Percentiles rank a stretch among this genome's conserved stretches.
phyloP scores from a whole-genome alignment of 1,284 basidiomycete species.

The Pseudozyma sp. region DNA sequence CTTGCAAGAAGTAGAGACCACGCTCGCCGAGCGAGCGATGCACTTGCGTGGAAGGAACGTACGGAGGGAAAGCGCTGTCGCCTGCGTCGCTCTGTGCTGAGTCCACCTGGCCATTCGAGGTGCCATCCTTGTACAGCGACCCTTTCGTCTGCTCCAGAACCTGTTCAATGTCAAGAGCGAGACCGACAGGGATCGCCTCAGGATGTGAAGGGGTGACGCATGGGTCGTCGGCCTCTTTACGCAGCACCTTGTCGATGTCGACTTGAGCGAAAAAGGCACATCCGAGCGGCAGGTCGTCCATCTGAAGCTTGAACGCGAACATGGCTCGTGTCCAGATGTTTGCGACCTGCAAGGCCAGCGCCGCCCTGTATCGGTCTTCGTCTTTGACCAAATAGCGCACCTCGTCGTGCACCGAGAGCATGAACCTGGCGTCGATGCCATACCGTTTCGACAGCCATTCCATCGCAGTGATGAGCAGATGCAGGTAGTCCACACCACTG shows the following conservation, averaged over 20 bases:
- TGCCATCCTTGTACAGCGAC: slow-evolving; percentile 48
- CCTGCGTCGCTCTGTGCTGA: neutral
- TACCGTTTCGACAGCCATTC: slow-evolving; percentile 85
- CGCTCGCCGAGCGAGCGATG: slow-evolving; percentile 62
- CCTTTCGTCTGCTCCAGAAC: slow-evolving; percentile 73
- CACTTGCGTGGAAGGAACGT: slow-evolving; percentile 51
- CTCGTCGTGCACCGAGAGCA: slow-evolving; percentile 98
- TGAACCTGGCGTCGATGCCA: slow-evolving; percentile 88
- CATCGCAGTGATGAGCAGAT: slow-evolving; percentile 95
- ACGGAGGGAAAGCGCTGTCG: slow-evolving; percentile 33
- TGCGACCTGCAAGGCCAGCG: slow-evolving; percentile 93
- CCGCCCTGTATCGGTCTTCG: slow-evolving; percentile 85
- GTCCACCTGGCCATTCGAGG: neutral
- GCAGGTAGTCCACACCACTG: slow-evolving; percentile 97
- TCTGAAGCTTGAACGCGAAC: slow-evolving; percentile 91
- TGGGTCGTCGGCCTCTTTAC: slow-evolving; percentile 96
- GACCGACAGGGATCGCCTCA: slow-evolving; percentile 81
- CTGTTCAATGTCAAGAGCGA: slow-evolving; percentile 81
- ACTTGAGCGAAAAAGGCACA: slow-evolving; percentile 95
- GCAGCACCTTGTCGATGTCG: slow-evolving; percentile 88
- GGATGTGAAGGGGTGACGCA: slow-evolving; percentile 95
- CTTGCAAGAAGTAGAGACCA: slow-evolving; percentile 63
- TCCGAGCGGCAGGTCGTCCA: slow-evolving; percentile 92
- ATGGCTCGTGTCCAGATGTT: slow-evolving; percentile 94
- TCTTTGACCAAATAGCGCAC: slow-evolving; percentile 91